phyloP scores from a whole-genome alignment of 1,284 basidiomycete genomes.

The Chalciporus sp. region DNA sequence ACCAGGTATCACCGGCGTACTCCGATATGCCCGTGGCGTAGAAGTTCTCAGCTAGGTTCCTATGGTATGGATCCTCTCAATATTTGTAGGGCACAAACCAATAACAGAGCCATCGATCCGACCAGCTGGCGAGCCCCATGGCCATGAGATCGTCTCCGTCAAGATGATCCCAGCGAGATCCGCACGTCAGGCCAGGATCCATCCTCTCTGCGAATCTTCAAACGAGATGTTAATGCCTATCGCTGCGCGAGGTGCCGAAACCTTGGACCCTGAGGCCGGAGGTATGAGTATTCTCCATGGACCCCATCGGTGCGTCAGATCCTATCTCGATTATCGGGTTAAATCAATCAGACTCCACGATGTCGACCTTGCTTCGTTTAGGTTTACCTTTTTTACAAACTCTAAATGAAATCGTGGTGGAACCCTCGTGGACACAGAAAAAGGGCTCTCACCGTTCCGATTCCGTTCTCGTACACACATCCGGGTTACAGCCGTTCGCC shows the following conservation, averaged over 20 bases:
- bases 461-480: conserved; percentile 68
- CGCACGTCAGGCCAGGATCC: conserved; percentile 61
- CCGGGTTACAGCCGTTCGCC: too few species aligned
- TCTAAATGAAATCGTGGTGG: conserved; percentile 62
- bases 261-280: conserved; percentile 53
- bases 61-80: too few species aligned
- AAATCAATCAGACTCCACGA: not conserved
- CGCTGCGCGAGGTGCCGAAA: conserved; percentile 58
- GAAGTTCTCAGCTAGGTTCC: not conserved
- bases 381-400: conserved; percentile 39
- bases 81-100: conserved; percentile 42
- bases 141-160: too few species aligned
- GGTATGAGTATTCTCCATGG: conserved; percentile 58
- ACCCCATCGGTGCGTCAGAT: conserved; percentile 59
- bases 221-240: conserved; percentile 5
- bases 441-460: conserved; percentile 74
- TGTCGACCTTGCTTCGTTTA: conserved; percentile 25
- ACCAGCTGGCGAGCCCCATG: too few species aligned
- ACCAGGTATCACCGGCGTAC: conserved; percentile 49
- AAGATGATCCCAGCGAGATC: too few species aligned
- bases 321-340: not conserved
- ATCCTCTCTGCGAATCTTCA: not conserved
- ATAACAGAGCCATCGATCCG: too few species aligned
- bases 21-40: too few species aligned
- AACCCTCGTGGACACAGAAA: conserved; percentile 75